Evolutionary conservation across 2,329 filamentous ascomycete genomes (phyloP).

Genomic region (Cytospora chrysosperma): DNA sequence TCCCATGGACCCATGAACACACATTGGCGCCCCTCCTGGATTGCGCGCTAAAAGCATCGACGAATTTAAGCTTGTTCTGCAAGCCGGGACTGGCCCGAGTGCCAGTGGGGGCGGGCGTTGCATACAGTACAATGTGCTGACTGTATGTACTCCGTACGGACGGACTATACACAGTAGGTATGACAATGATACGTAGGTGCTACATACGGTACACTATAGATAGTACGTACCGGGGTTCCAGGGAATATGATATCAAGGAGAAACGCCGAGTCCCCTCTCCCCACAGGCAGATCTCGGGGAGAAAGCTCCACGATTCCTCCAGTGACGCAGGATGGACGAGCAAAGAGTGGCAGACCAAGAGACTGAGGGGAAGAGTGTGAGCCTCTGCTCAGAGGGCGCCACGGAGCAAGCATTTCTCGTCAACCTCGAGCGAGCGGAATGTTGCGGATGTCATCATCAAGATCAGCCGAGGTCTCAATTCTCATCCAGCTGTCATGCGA

Average conservation of each 20-base stretch:
- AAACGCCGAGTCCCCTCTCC: background rate
- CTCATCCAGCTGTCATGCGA: background rate
- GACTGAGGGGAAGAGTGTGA: background rate
- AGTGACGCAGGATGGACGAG: background rate
- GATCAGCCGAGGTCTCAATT: background rate
- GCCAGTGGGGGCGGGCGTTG: conserved; percentile 5
- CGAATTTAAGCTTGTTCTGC: conserved; percentile 25
- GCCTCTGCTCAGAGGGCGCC: background rate
- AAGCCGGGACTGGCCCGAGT: conserved; percentile 12
- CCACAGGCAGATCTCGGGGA: background rate
- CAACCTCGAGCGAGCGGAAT: background rate
- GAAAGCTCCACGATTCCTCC: background rate
- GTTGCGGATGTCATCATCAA: background rate
- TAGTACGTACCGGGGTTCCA: background rate
- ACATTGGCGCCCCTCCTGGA: conserved; percentile 14
- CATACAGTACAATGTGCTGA: background rate
- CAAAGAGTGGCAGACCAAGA: background rate
- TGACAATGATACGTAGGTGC: background rate
- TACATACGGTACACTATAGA: too few species aligned
- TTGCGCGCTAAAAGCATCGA: conserved; percentile 20
- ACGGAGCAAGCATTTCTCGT: background rate
- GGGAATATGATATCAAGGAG: background rate
- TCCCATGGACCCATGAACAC: background rate
- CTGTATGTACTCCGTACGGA: too few species aligned
- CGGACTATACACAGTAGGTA: too few species aligned